These are phyloP conservation scores for Sarcodon sp. DNA, from an alignment of 768 basidiomycete genomes.

Conservation along the genomic window DNA sequence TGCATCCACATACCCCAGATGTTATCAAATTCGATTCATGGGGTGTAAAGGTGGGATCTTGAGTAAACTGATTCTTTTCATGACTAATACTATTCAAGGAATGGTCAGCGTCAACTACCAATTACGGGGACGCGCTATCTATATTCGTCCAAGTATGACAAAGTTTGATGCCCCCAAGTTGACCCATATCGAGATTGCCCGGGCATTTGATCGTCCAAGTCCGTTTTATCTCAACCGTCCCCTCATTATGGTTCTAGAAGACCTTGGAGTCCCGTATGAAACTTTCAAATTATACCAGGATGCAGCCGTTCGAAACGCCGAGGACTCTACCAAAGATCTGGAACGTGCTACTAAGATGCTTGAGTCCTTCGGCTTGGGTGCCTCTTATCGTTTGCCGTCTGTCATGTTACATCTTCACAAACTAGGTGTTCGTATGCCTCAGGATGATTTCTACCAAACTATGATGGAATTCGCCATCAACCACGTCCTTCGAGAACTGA, in stretches of 20 bases:
- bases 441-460: constrained; percentile 35
- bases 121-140: constrained; percentile 34
- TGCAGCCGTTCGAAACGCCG: constrained; percentile 33
- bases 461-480: constrained; percentile 42
- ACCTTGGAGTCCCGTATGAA: constrained; percentile 40
- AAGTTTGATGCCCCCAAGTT: constrained; percentile 46
- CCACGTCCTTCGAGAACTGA: constrained; percentile 54
- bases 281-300: constrained; percentile 44
- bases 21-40: constrained; percentile 46
- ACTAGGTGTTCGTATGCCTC: constrained; percentile 25
- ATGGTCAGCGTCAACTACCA: constrained; percentile 47
- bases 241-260: constrained; percentile 51
- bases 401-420: constrained; percentile 36
- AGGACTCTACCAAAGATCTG: constrained; percentile 28
- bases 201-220: constrained; percentile 47
- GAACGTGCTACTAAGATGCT: constrained; percentile 33
- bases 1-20: constrained; percentile 26
- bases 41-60: constrained; percentile 16
- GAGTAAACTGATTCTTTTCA: background rate
- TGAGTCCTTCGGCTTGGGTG: constrained; percentile 43
- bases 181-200: constrained; percentile 46
- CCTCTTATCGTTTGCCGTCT: constrained; percentile 41
- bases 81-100: constrained; percentile 32
- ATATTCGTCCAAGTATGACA: constrained; percentile 48
- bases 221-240: constrained; percentile 47